Conservation (phyloP, 352 stramenopile species). For the Bremia lactucae region DNA sequence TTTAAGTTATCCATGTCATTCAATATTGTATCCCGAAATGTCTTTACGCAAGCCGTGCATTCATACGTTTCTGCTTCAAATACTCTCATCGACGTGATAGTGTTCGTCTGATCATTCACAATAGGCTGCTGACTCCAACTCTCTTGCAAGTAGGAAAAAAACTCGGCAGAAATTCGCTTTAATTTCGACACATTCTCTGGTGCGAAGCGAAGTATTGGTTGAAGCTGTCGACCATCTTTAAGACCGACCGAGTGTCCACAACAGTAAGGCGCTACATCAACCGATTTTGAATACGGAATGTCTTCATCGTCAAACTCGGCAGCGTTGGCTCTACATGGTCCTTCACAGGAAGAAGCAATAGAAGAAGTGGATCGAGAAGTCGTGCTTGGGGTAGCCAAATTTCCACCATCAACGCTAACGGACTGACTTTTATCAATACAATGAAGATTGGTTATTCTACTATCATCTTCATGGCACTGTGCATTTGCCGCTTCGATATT, state of each 20-base stretch:
- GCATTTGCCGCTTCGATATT: slow-evolving; percentile 2
- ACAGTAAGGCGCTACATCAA: slow-evolving; percentile 38
- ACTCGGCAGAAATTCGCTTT: slow-evolving; percentile 45
- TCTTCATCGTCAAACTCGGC: slow-evolving; percentile 15
- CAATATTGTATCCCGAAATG: slow-evolving; percentile 41
- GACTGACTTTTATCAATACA: no score
- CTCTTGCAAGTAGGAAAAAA: slow-evolving; percentile 37
- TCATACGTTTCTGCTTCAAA: slow-evolving; percentile 40
- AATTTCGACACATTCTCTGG: slow-evolving; percentile 40
- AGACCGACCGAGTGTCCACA: slow-evolving; percentile 31
- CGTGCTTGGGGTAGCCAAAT: slow-evolving; percentile 6
- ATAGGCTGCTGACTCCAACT: slow-evolving; percentile 16
- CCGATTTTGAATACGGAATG: slow-evolving; percentile 45
- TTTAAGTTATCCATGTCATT: slow-evolving; percentile 42
- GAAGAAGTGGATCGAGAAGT: slow-evolving; percentile 5
- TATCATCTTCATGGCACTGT: slow-evolving; percentile 3
- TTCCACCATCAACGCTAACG: slow-evolving; percentile 8
- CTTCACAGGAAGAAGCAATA: background rate
- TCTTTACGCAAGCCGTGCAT: slow-evolving; percentile 33
- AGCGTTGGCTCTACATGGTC: background rate
- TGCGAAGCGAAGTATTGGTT: slow-evolving; percentile 24
- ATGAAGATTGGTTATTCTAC: no score
- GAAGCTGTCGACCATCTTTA: background rate
- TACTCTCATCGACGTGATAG: slow-evolving; percentile 10
- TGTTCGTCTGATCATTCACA: background rate